These are phyloP conservation scores for Pleurozium schreberi DNA, from an alignment of 225 moss, liverwort and hornwort species.

Conservation along the genomic window DNA sequence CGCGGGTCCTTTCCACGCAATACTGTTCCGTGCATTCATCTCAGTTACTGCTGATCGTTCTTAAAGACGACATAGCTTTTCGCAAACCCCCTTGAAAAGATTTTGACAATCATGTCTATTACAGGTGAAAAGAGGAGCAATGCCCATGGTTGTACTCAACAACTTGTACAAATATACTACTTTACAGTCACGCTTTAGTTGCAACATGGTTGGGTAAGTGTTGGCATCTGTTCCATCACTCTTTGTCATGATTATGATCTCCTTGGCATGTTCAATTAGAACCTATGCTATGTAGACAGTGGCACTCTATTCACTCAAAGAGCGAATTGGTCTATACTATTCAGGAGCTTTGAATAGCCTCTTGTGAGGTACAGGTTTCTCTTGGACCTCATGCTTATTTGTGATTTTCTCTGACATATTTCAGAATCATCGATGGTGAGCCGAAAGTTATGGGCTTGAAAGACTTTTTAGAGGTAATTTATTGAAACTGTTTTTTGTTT, in stretches of 20 bases:
- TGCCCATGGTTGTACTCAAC: slow-evolving; percentile 83
- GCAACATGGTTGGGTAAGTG: slow-evolving; percentile 98
- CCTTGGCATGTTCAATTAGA: background rate
- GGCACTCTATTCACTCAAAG: background rate
- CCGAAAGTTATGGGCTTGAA: slow-evolving; percentile 79
- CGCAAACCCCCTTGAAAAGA: background rate
- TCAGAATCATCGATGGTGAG: slow-evolving; percentile 79
- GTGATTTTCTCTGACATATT: background rate
- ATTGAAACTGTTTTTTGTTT: background rate
- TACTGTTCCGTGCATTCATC: background rate
- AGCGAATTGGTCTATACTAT: background rate
- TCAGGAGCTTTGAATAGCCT: background rate
- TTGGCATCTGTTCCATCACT: background rate
- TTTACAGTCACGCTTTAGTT: slow-evolving; percentile 82
- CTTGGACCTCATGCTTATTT: background rate
- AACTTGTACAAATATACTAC: slow-evolving; percentile 84
- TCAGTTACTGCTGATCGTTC: background rate
- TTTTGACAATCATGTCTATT: background rate
- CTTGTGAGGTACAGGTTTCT: background rate
- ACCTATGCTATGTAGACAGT: background rate
- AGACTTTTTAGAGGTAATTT: slow-evolving; percentile 65
- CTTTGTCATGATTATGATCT: background rate
- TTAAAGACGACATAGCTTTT: background rate
- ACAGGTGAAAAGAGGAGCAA: slow-evolving; percentile 92
- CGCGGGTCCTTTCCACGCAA: background rate